Percentiles rank a stretch among this genome's conserved stretches.
Conservation (phyloP, 2,329 filamentous ascomycete species). For the Colletotrichum filicis region DNA sequence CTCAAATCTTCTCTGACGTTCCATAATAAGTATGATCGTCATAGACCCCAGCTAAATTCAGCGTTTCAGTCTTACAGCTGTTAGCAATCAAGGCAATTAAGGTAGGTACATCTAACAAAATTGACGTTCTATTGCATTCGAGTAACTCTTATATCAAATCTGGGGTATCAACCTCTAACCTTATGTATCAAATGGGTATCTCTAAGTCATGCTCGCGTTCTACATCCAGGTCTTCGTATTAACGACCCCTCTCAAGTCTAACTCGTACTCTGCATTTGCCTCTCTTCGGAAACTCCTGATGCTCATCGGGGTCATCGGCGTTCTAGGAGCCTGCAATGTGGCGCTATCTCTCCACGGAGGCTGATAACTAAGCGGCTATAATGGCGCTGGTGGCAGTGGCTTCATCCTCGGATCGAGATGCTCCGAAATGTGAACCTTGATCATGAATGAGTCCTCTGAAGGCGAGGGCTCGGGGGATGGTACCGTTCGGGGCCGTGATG, state of each 20-base stretch:
- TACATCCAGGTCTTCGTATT: slow-evolving; percentile 25
- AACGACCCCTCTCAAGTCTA: slow-evolving; percentile 12
- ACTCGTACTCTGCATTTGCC: slow-evolving; percentile 12
- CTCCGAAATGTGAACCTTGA: slow-evolving; percentile 17
- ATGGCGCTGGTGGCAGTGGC: slow-evolving; percentile 11
- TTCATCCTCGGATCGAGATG: slow-evolving; percentile 18
- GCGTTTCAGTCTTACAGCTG: no score
- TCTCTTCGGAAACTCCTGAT: background rate
- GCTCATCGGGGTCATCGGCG: background rate
- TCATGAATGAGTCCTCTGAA: background rate
- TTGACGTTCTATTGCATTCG: background rate
- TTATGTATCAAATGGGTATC: background rate
- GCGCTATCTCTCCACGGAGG: slow-evolving; percentile 13
- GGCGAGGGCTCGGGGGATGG: background rate
- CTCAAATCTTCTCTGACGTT: no score
- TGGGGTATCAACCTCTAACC: background rate
- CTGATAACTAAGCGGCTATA: background rate
- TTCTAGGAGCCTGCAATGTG: background rate
- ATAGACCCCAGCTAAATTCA: no score
- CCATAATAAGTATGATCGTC: no score
- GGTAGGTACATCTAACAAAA: background rate
- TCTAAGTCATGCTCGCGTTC: no score
- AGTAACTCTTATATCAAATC: background rate
- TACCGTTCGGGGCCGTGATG: background rate
- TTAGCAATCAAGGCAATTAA: no score